A percentile compares a stretch with the other conserved stretches of the same genome.
phyloP scores from a whole-genome alignment of 139 green algal genomes.

The Chlamydomonas sp. region DNA sequence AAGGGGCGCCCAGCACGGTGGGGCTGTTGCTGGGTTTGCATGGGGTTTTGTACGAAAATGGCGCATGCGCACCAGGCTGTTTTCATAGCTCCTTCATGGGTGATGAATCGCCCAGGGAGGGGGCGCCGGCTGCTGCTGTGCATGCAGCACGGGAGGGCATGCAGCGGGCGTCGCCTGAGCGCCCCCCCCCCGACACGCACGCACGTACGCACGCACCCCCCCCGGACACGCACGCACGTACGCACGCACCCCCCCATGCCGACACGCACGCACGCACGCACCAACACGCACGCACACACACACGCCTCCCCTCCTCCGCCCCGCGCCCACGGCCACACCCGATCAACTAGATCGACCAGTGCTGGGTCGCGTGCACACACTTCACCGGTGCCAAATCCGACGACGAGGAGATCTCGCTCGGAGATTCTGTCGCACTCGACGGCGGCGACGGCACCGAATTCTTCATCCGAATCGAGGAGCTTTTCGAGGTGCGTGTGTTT shows the following conservation, averaged over 20 bases:
- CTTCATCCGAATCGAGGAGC: constrained; percentile 7
- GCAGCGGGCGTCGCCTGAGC: no score
- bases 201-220: no score
- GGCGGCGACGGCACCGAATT: constrained; percentile 4
- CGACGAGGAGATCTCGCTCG: neutral
- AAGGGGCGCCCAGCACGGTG: neutral
- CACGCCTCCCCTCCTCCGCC: neutral
- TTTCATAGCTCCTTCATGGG: no score
- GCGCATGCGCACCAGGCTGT: neutral
- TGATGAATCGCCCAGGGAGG: no score
- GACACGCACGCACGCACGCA: neutral
- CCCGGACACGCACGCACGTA: neutral
- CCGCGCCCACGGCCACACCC: neutral
- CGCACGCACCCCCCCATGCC: neutral
- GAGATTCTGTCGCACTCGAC: neutral
- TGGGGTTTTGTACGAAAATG: neutral
- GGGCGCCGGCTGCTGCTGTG: no score
- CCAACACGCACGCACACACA: neutral
- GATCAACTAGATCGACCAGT: neutral
- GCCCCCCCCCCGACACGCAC: no score
- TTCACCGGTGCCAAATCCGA: no score
- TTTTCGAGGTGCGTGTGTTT: no score
- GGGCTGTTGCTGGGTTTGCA: neutral
- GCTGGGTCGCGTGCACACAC: neutral
- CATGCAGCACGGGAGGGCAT: no score